phyloP scores from a whole-genome alignment of 805 yeast species.

The Lipomyces mesembrius region DNA sequence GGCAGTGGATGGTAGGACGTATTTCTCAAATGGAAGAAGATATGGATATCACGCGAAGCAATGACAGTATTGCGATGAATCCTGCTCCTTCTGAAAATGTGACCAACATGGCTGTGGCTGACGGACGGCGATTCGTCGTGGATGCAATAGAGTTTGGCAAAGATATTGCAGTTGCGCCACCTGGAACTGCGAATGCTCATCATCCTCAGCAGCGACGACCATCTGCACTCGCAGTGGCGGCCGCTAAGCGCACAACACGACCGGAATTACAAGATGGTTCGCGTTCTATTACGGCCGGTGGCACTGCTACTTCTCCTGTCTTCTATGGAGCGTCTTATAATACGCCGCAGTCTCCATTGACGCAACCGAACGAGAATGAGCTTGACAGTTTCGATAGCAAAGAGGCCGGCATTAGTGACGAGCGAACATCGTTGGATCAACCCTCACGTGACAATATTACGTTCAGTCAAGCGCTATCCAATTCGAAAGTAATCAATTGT shows the following conservation, averaged over 20 bases:
- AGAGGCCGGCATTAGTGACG: constrained; percentile 4
- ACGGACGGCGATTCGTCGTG: constrained; percentile 30
- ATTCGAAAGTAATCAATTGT: neutral
- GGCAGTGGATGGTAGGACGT: constrained; percentile 85
- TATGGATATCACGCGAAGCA: constrained; percentile 46
- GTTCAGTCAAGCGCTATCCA: neutral
- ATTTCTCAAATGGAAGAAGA: constrained; percentile 62
- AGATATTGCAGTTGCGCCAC: constrained; percentile 6
- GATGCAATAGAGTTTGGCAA: constrained; percentile 23
- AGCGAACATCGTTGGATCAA: constrained; percentile 1
- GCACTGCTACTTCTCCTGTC: neutral
- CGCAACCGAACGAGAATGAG: neutral
- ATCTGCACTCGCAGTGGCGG: constrained; percentile 32
- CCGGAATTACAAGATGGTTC: constrained; percentile 15
- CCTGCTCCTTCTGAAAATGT: neutral
- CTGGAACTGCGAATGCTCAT: neutral
- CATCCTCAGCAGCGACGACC: constrained; percentile 11
- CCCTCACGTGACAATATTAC: neutral
- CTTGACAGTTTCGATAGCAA: constrained; percentile 9
- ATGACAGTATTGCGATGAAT: neutral
- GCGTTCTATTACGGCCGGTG: neutral
- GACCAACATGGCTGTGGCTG: constrained; percentile 12
- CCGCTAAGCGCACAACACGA: constrained; percentile 22
- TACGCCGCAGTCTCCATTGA: neutral
- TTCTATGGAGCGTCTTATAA: neutral